A percentile compares a stretch with the other conserved stretches of the same genome.
Evolutionary conservation across 306 rosid genomes (phyloP).

Genomic region (Chamaecrista fasciculata): DNA sequence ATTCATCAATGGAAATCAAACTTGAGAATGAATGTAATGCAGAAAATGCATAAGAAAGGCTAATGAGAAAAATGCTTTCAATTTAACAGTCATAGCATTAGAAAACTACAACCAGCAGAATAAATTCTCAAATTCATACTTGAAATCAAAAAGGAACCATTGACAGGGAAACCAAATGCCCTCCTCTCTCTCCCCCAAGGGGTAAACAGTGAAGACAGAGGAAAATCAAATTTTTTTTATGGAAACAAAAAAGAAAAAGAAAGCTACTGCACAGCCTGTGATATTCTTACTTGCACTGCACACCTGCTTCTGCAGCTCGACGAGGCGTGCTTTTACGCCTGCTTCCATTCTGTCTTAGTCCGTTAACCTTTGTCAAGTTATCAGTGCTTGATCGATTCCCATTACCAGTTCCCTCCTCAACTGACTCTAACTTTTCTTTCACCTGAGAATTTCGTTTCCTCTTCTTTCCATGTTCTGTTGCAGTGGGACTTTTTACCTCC

Average conservation of each 20-base stretch:
- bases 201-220: too few species aligned
- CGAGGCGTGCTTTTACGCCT: conserved; percentile 84
- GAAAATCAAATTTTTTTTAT: too few species aligned
- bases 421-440: conserved; percentile 44
- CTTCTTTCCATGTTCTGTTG: conserved; percentile 48
- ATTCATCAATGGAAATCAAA: neutral
- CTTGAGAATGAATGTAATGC: conserved; percentile 10
- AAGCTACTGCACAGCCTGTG: conserved; percentile 34
- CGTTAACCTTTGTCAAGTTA: conserved; percentile 45
- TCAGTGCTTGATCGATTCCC: conserved; percentile 44
- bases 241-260: conserved; percentile 35
- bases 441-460: conserved; percentile 45
- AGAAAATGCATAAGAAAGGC: conserved; percentile 22
- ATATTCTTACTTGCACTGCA: conserved; percentile 69
- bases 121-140: conserved; percentile 51
- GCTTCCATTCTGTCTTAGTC: conserved; percentile 84
- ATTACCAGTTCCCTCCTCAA: conserved; percentile 44
- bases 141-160: conserved; percentile 35
- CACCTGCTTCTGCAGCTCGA: conserved; percentile 90
- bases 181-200: too few species aligned
- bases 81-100: conserved; percentile 16
- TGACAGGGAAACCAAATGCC: conserved; percentile 28
- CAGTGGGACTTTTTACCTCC: conserved; percentile 39
- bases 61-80: neutral
- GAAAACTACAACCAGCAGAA: conserved; percentile 38